Conservation (phyloP, 352 stramenopile species). For the Poterioochromonas sp. region DNA sequence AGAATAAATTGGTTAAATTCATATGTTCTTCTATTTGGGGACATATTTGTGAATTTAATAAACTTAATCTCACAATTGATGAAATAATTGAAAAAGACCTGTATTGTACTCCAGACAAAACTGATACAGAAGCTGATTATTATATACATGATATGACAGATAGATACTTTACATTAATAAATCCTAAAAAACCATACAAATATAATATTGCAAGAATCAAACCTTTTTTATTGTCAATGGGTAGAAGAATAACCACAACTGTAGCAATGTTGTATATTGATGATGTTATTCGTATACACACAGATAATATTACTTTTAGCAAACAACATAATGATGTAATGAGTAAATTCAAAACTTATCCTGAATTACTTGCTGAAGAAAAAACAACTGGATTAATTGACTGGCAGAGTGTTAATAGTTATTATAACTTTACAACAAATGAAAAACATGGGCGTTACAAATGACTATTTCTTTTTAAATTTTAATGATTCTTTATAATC, state of each 20-base stretch:
- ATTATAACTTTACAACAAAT: neutral
- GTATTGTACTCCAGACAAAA: neutral
- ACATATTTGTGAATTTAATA: neutral
- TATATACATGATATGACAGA: neutral
- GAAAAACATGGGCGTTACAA: neutral
- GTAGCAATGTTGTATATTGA: neutral
- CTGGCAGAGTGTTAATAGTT: constrained; percentile 23
- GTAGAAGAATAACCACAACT: neutral
- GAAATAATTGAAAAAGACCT: neutral
- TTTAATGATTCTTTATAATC: neutral
- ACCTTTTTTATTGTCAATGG: neutral
- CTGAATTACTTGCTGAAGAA: neutral
- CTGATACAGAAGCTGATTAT: neutral
- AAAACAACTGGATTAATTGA: constrained; percentile 21
- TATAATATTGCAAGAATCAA: neutral
- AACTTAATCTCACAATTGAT: neutral
- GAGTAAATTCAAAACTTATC: neutral
- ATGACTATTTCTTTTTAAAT: neutral
- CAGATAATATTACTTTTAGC: constrained; percentile 16
- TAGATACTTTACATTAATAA: neutral
- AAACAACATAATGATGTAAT: constrained; percentile 3
- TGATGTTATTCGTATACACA: constrained; percentile 16
- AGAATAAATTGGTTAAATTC: neutral
- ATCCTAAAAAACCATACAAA: neutral
- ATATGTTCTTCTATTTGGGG: neutral